Percentiles rank a stretch among this genome's conserved stretches.
Conservation (phyloP, 2,329 filamentous ascomycete species). For the Pseudodiploospora longispora region DNA sequence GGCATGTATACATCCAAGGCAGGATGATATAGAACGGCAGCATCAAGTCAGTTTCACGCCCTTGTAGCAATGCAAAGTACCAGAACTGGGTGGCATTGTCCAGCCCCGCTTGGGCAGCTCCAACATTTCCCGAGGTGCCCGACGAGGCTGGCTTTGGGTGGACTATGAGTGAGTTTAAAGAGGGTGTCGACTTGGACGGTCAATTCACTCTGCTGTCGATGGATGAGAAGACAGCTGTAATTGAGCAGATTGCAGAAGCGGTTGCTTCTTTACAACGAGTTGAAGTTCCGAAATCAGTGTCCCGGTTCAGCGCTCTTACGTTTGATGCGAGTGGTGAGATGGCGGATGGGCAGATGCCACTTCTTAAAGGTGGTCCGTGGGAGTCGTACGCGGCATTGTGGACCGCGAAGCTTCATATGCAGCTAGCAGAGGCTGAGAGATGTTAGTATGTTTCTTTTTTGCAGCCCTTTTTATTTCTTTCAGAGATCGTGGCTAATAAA, state of each 20-base stretch:
- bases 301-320: slow-evolving; percentile 13
- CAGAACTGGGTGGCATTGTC: no score
- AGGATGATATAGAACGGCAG: no score
- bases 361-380: slow-evolving; percentile 11
- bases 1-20: no score
- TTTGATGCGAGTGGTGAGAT: slow-evolving; percentile 11
- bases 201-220: slow-evolving; percentile 9
- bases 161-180: slow-evolving; percentile 16
- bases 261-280: slow-evolving; percentile 12
- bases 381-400: slow-evolving; percentile 11
- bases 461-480: not conserved
- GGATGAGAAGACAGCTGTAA: slow-evolving; percentile 6
- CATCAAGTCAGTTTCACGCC: no score
- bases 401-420: slow-evolving; percentile 5
- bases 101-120: slow-evolving; percentile 12
- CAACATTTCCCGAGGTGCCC: not conserved
- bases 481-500: not conserved
- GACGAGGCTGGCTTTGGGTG: slow-evolving; percentile 13
- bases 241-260: slow-evolving; percentile 15
- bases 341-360: slow-evolving; percentile 11
- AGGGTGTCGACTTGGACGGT: slow-evolving; percentile 14
- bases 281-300: slow-evolving; percentile 9
- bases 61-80: no score
- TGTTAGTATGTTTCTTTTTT: slow-evolving; percentile 12
- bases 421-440: slow-evolving; percentile 12